Evolutionary conservation across 805 yeast species (phyloP).

Genomic region (Candida ficus): DNA sequence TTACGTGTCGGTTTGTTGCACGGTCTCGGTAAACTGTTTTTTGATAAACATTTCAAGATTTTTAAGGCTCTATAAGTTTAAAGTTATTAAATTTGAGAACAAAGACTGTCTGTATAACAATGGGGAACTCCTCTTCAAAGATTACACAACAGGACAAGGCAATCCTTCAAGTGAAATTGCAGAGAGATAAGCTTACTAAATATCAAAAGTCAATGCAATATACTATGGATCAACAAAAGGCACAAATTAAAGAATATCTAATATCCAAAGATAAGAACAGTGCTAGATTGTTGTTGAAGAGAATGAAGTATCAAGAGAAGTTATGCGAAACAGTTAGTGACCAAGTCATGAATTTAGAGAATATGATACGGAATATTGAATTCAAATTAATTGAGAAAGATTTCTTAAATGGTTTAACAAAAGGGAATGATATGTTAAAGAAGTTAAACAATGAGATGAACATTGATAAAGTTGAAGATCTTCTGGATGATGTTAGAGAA

Average conservation of each 20-base stretch:
- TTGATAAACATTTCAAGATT: too few relatives aligned
- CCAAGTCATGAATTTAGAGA: constrained; percentile 77
- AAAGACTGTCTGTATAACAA: neutral
- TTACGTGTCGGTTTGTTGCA: too few relatives aligned
- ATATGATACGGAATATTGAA: constrained; percentile 74
- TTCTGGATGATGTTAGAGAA: constrained; percentile 81
- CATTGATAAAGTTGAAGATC: constrained; percentile 69
- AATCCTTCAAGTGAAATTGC: constrained; percentile 77
- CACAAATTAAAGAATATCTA: constrained; percentile 26
- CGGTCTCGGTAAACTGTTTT: too few relatives aligned
- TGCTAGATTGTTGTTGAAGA: constrained; percentile 66
- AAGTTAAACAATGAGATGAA: constrained; percentile 75
- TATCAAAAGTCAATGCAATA: constrained; percentile 50
- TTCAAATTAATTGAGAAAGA: constrained; percentile 86
- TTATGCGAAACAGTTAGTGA: constrained; percentile 64
- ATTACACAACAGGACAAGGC: constrained; percentile 85
- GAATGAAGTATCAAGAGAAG: constrained; percentile 77
- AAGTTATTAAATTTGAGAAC: too few relatives aligned
- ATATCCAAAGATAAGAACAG: constrained; percentile 31
- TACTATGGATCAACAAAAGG: constrained; percentile 57
- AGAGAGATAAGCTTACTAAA: constrained; percentile 77
- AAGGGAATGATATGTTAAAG: constrained; percentile 74
- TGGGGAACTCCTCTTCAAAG: constrained; percentile 31
- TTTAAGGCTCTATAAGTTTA: too few relatives aligned
- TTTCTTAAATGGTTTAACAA: constrained; percentile 70